These are phyloP conservation scores for Wallacemonas rigidus DNA, from an alignment of 208 protist species.

Conservation along the genomic window DNA sequence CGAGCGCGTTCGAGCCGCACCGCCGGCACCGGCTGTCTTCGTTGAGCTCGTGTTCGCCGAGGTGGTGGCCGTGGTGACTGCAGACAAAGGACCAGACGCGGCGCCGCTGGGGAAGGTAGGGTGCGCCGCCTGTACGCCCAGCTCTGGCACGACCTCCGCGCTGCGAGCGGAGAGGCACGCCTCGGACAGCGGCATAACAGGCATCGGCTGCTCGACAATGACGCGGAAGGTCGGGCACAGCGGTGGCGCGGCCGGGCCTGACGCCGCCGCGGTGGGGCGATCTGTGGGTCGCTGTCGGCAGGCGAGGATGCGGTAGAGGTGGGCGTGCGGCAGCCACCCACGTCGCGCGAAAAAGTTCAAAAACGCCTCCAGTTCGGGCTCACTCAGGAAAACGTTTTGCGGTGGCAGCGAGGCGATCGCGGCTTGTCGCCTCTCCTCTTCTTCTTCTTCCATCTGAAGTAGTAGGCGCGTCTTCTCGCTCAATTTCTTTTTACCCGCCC, in stretches of 20 bases:
- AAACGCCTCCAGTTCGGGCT: constrained; percentile 45
- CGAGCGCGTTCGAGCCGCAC: not conserved
- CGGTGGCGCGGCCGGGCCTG: not conserved
- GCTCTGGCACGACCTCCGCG: not conserved
- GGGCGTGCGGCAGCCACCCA: constrained; percentile 59
- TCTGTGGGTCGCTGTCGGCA: constrained; percentile 16
- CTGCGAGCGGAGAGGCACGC: not conserved
- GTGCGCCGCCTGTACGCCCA: not conserved
- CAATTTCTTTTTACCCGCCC: constrained; percentile 35
- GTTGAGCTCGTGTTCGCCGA: not conserved
- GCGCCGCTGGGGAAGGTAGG: not conserved
- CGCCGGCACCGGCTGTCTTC: not conserved
- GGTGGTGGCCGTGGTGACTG: not conserved
- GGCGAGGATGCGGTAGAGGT: constrained; percentile 52
- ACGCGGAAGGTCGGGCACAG: constrained; percentile 8
- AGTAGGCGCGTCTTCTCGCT: constrained; percentile 41
- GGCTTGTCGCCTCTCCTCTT: constrained; percentile 55
- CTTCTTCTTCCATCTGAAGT: constrained; percentile 55
- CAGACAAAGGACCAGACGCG: no score
- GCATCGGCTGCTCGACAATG: constrained; percentile 49
- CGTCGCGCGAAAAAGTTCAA: constrained; percentile 47
- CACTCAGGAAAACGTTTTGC: constrained; percentile 71
- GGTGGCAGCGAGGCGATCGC: constrained; percentile 47
- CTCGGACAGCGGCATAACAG: constrained; percentile 39
- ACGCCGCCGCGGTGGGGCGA: not conserved